Percentiles rank a stretch among this genome's conserved stretches.
Evolutionary conservation across 352 stramenopile species (phyloP).

Genomic region (Phytophthora tubulina): DNA sequence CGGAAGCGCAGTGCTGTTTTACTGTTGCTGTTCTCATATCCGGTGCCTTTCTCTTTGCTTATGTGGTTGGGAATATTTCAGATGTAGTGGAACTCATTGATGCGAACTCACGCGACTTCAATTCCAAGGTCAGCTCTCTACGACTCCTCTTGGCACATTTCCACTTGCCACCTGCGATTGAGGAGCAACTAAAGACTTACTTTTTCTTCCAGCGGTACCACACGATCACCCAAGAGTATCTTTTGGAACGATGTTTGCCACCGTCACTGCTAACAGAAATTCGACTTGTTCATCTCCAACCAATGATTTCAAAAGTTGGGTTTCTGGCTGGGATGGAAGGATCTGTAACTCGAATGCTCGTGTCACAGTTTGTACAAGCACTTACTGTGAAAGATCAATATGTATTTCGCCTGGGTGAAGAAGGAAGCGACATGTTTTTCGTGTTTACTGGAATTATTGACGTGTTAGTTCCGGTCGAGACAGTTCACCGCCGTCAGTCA

Average conservation of each 20-base stretch:
- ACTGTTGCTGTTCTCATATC: constrained; percentile 51
- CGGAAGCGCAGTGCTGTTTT: constrained; percentile 54
- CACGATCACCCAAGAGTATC: constrained; percentile 66
- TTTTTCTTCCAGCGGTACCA: constrained; percentile 74
- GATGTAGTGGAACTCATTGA: constrained; percentile 66
- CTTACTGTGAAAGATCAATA: constrained; percentile 57
- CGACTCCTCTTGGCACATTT: constrained; percentile 66
- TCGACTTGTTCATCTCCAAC: constrained; percentile 57
- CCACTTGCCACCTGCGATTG: constrained; percentile 46
- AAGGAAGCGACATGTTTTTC: constrained; percentile 72
- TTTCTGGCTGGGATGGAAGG: constrained; percentile 63
- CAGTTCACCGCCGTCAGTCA: constrained; percentile 38
- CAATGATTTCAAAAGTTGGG: constrained; percentile 65
- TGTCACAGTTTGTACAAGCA: constrained; percentile 57
- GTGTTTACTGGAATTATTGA: constrained; percentile 65
- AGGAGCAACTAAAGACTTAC: constrained; percentile 70
- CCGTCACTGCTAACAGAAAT: constrained; percentile 67
- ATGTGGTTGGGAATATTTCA: constrained; percentile 65
- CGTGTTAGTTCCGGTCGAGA: constrained; percentile 51
- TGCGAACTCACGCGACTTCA: constrained; percentile 63
- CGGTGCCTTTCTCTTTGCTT: constrained; percentile 62
- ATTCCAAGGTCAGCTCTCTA: constrained; percentile 59
- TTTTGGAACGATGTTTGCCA: constrained; percentile 57
- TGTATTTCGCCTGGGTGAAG: constrained; percentile 53
- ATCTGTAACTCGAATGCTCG: constrained; percentile 63